Evolutionary conservation across 805 yeast species (phyloP).

Genomic region (Starmera dryadoides): DNA sequence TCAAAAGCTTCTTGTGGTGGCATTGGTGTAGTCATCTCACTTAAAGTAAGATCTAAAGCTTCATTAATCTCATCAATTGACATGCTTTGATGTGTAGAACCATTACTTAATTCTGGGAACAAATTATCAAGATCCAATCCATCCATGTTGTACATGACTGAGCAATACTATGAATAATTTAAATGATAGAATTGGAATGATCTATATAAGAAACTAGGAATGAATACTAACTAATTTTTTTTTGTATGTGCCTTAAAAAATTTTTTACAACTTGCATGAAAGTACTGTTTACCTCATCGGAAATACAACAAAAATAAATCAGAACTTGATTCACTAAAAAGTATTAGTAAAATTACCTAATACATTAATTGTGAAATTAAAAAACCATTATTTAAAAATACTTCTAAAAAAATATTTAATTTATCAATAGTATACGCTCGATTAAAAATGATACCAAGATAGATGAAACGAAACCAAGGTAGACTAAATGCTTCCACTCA

Average conservation of each 20-base stretch:
- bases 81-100: constrained; percentile 3
- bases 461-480: background rate
- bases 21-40: constrained; percentile 4
- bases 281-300: background rate
- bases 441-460: no score
- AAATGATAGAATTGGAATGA: no score
- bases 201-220: no score
- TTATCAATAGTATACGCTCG: no score
- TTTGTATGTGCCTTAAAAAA: background rate
- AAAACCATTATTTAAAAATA: no score
- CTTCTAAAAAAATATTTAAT: no score
- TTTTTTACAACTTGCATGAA: background rate
- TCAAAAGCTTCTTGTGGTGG: background rate
- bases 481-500: constrained; percentile 44
- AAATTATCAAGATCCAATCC: constrained; percentile 10
- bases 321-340: background rate
- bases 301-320: background rate
- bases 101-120: constrained; percentile 1
- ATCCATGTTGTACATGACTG: background rate
- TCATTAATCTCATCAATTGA: constrained; percentile 28
- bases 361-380: no score
- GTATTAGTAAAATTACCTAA: no score
- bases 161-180: background rate
- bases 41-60: constrained; percentile 9
- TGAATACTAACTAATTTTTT: background rate